Evolutionary conservation across 495 filamentous ascomycete species (phyloP).

Genomic region (Amorphotheca resinae): DNA sequence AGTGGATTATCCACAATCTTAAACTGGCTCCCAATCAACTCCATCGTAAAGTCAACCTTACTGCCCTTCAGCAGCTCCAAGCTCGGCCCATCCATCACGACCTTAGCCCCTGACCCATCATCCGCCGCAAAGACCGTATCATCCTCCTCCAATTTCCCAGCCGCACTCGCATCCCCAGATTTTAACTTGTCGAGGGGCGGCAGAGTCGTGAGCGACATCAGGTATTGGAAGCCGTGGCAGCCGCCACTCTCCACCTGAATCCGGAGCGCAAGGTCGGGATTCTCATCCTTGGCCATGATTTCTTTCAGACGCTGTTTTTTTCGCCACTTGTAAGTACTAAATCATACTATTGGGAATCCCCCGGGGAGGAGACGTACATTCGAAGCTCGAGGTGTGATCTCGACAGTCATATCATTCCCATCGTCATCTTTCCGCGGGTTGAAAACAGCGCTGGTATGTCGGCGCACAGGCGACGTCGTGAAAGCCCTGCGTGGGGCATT

Average conservation of each 20-base stretch:
- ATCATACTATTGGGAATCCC: not conserved
- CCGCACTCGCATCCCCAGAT: constrained; percentile 6
- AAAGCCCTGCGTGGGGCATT: constrained; percentile 6
- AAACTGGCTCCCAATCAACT: constrained; percentile 96
- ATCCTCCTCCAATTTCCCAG: constrained; percentile 51
- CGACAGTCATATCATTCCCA: constrained; percentile 68
- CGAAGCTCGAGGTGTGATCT: constrained; percentile 70
- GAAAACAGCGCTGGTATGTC: constrained; percentile 17
- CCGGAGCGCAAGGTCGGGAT: constrained; percentile 73
- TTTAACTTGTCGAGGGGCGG: constrained; percentile 20
- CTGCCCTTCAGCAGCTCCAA: constrained; percentile 84
- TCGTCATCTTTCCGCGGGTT: constrained; percentile 64
- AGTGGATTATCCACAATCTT: constrained; percentile 87
- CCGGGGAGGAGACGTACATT: constrained; percentile 42
- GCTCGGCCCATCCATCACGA: constrained; percentile 81
- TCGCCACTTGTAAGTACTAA: not conserved
- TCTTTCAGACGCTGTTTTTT: constrained; percentile 48
- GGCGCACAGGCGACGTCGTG: constrained; percentile 3
- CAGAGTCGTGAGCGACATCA: constrained; percentile 68
- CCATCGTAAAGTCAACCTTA: constrained; percentile 90
- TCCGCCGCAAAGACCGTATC: constrained; percentile 51
- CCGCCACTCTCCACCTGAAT: constrained; percentile 86
- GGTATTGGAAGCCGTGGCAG: constrained; percentile 96
- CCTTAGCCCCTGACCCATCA: constrained; percentile 49
- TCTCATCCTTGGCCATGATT: constrained; percentile 58